Evolutionary conservation across 78 protist species (phyloP), one percentile per base, ranked within the genome.

Genomic region (Dictyostelium citrinum): DNA sequence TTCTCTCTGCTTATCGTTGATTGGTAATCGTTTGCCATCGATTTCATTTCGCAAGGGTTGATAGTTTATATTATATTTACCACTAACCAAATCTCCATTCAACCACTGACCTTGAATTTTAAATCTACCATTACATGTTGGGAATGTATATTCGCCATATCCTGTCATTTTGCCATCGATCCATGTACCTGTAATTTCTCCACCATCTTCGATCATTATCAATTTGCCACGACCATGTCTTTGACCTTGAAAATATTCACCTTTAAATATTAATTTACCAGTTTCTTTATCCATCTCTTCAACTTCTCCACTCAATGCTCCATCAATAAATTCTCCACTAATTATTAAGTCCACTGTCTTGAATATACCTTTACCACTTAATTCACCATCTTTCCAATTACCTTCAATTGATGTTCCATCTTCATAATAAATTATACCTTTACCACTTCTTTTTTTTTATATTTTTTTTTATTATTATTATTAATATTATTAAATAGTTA

Each of bases 61-160:
- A 27, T 64, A 64, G 9, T 64, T 64, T 64, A 64, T 64, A 27
- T 64, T 31, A 29, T 20, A 45, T 16, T 64, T 61, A 11, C 93
- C 93, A 12, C 20, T 67, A 2, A 67, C 39, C n/a, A 88, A 46
- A 14, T 78, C 79, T 17, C 93, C 93, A 41, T 88, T 16, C 22
- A 76, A 29, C 93, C 93, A 88, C 39, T 29, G 43, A 11, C 93
- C 93, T 24, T 75, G 43, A 24, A 88, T 78, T 17, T 5, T 31
- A 74, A 88, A 88, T 88, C 93, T 76, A 12, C 81, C 58, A 49
- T 88, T 83, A 37, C 84, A 78, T 27, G 39, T 29, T 27, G 72
- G 72, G 51, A 77, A 88, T 29, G 27, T 77, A 41, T 74, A 88
- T 17, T 24, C 39, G 41, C 81, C 82, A 14, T 88, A 43, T 12